Conservation (phyloP, 768 basidiomycete genomes). For the Thelephora ganbajun region DNA sequence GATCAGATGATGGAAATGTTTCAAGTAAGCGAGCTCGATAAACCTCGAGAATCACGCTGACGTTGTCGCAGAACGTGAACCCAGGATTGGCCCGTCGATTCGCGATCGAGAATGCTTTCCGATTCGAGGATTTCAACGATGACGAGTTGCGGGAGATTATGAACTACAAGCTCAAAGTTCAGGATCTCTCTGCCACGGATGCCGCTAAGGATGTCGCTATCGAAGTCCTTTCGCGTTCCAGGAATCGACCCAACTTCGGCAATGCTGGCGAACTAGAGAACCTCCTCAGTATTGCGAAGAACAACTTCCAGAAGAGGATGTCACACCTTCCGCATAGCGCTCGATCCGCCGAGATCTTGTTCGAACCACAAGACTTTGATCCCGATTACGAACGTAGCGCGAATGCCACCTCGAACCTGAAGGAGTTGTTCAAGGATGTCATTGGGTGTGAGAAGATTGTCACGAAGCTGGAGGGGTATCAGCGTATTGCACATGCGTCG, state of each 20-base stretch:
- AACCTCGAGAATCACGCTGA: neutral
- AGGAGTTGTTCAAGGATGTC: slow-evolving; percentile 45
- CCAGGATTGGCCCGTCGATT: slow-evolving; percentile 55
- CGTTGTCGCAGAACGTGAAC: slow-evolving; percentile 44
- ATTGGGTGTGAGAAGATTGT: slow-evolving; percentile 46
- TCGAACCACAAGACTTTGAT: slow-evolving; percentile 43
- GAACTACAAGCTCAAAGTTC: slow-evolving; percentile 38
- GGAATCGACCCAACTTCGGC: slow-evolving; percentile 20
- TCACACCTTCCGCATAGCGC: slow-evolving; percentile 6
- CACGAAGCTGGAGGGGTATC: slow-evolving; percentile 33
- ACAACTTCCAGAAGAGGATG: slow-evolving; percentile 12
- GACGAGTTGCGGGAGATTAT: slow-evolving; percentile 37
- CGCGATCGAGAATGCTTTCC: slow-evolving; percentile 52
- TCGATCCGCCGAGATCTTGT: slow-evolving; percentile 13
- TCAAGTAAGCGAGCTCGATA: slow-evolving; percentile 27
- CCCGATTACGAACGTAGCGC: slow-evolving; percentile 38
- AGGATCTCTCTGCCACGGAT: slow-evolving; percentile 42
- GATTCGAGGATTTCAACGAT: slow-evolving; percentile 52
- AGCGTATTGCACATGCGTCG: slow-evolving; percentile 30
- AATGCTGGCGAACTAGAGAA: slow-evolving; percentile 21
- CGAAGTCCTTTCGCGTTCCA: slow-evolving; percentile 20
- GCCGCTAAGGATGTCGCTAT: slow-evolving; percentile 44
- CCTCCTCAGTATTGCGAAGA: slow-evolving; percentile 15
- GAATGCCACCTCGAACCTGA: slow-evolving; percentile 35
- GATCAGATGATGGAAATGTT: slow-evolving; percentile 64